Evolutionary conservation across 352 stramenopile species (phyloP).

Genomic region (Phytophthora pini): DNA sequence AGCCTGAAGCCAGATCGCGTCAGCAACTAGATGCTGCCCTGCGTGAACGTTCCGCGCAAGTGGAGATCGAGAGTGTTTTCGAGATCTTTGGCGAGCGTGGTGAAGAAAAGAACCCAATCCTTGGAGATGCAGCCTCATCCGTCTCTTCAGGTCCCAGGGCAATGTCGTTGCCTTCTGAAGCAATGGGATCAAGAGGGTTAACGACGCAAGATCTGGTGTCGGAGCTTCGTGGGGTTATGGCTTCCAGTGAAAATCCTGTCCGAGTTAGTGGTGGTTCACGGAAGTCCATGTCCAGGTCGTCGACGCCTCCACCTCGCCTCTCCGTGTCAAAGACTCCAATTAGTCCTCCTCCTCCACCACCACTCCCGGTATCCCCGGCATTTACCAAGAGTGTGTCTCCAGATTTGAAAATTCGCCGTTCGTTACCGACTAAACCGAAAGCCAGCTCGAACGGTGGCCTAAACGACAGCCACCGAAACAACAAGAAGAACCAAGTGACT

Average conservation of each 20-base stretch:
- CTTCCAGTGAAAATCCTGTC: conserved; percentile 59
- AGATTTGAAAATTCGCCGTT: conserved; percentile 11
- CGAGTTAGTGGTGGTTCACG: conserved; percentile 27
- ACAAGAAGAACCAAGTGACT: conserved; percentile 10
- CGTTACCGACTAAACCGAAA: conserved; percentile 16
- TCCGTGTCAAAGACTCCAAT: conserved; percentile 15
- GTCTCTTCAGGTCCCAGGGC: conserved; percentile 14
- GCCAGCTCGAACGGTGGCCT: conserved; percentile 7
- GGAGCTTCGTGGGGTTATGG: conserved; percentile 73
- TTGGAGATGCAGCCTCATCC: conserved; percentile 20
- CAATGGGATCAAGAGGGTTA: conserved; percentile 20
- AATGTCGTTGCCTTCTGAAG: conserved; percentile 29
- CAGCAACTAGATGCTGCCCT: conserved; percentile 40
- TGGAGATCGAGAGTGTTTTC: conserved; percentile 63
- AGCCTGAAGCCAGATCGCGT: conserved; percentile 44
- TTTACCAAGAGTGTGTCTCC: conserved; percentile 18
- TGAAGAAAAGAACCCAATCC: conserved; percentile 17
- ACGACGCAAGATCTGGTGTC: conserved; percentile 64
- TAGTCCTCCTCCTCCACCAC: conserved; percentile 24
- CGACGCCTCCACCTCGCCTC: conserved; percentile 23
- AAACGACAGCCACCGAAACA: conserved; percentile 21
- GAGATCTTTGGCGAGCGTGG: conserved; percentile 49
- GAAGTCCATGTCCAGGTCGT: conserved; percentile 39
- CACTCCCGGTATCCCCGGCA: conserved; percentile 4
- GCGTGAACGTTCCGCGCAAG: conserved; percentile 48